These are phyloP conservation scores for Schizochytrium sp. DNA, from an alignment of 108 stramenopile genomes.

Conservation along the genomic window DNA sequence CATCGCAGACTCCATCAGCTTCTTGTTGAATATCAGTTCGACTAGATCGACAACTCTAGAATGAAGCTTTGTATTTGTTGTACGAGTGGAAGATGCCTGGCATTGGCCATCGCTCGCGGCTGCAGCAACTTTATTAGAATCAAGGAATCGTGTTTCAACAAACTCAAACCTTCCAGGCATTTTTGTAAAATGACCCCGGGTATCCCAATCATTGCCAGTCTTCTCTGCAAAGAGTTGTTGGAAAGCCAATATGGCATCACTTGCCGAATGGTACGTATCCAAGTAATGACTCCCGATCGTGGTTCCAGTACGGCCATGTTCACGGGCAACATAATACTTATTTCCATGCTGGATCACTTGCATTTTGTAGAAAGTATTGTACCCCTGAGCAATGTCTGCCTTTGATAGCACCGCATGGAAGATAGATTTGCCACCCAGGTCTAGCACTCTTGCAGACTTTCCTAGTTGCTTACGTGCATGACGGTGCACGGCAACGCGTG, in stretches of 20 bases:
- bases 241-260: background rate
- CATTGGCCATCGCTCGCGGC: background rate
- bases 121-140: background rate
- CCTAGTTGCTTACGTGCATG: conserved; percentile 4
- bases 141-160: conserved; percentile 31
- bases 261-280: background rate
- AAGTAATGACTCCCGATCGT: background rate
- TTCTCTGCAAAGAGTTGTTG: conserved; percentile 14
- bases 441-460: background rate
- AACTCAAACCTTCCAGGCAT: conserved; percentile 19
- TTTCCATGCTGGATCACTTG: background rate
- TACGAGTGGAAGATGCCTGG: background rate
- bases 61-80: background rate
- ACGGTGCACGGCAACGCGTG: conserved; percentile 21
- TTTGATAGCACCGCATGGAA: conserved; percentile 45
- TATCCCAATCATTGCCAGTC: conserved; percentile 45
- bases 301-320: conserved; percentile 49
- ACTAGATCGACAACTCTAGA: conserved; percentile 33
- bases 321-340: background rate
- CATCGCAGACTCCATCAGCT: conserved; percentile 59
- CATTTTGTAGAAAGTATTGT: conserved; percentile 24
- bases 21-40: conserved; percentile 45
- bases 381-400: background rate
- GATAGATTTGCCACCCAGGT: background rate
- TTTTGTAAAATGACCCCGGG: background rate